Base-by-base conservation (phyloP, 1,139 yeast genomes). In the Blastobotrys capitulatus region DNA sequence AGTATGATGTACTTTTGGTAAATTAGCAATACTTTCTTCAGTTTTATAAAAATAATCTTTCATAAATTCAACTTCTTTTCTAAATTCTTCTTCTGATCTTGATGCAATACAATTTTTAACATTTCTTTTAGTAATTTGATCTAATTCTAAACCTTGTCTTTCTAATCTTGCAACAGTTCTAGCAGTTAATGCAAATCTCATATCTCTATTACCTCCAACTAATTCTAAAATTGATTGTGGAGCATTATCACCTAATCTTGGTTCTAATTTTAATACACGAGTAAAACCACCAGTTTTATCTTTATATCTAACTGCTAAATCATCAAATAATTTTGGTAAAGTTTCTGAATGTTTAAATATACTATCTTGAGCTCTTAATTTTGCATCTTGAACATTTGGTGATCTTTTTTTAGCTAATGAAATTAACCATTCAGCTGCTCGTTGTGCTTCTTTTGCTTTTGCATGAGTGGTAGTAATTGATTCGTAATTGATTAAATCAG, bases 161-260 rank as follows among this genome's bases (percentile, higher is more conserved):
- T 86, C 83, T 51, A 85, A 72, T 57, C 95, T 77, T 26, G 96
- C 96, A 7, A 86, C 94, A 1, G 80, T 74, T 64, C 87, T 80
- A 25, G 96, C 96, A 19, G 81, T 76, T 62, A 80, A 73, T 80
- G 95, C 86, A 57, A 82, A 78, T 60, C 83, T 80, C 73, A 86
- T 77, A 63, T 88, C 96, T 57, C 80, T 77, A 29, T 78, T 78
- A 12, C 85, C 82, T 58, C 86, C 96, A 1, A 92, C 95, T 48
- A 94, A 73, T 67, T 94, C 98, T 50, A 94, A 66, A 15, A 92
- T 83, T 1, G 95, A 83, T 76, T 86, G 92, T 20, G 94, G 92
- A 0, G 97, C 96, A 56, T 83, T 85, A 65, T 94, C 98, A 57
- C 92, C 94, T 48, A 84, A 69, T 59, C 98, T 76, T 31, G 94